Evolutionary conservation across 805 yeast genomes (phyloP), one percentile per base, ranked within the genome.

Genomic region (Ascoidea rubescens): DNA sequence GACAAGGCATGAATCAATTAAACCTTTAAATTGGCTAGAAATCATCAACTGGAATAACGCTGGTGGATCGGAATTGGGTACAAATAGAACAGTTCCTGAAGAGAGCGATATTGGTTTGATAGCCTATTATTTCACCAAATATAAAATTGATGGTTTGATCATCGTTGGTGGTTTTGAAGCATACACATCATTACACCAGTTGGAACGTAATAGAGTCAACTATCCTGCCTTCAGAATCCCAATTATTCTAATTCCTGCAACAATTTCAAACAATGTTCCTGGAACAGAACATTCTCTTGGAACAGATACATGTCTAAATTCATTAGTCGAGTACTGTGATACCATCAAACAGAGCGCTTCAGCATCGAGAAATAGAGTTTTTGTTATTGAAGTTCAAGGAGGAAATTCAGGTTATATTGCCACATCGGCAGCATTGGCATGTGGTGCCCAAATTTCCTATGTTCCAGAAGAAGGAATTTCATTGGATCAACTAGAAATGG

Each of bases 131-230:
- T 83, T 93, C 75, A 96, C 91, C 66, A 88, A 88, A 68, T 83
- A 82, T 67, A 71, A 77, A 53, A 80, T 93, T 63, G 93, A 93
- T 63, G 99, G 98, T 46, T 75, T 91, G 57, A 77, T 93, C 55
- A 75, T 93, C 53, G 82, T 93, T 55, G 99, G 99, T 59, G 99
- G 99, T 0, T 93, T 90, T 64, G 99, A 93, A 73, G 98, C 96
- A n/a, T 93, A 82, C 74, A 75, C 75, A 8, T 80, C 97, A 1
- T 75, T 93, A 59, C 80, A 86, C 61, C 86, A 89, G 71, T 76
- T 93, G 58, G 84, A 86, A 59, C 74, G 75, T 59, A 88, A 93
- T 37, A 79, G 96, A 67, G 58, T 65, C 14, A 71, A 79, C 54
- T 93, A 88, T 70, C 98, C 99, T 47, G 81, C 91, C 32, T 87